phyloP scores from a whole-genome alignment of 2,329 filamentous ascomycete genomes.

The Cladophialophora chaetospira region DNA sequence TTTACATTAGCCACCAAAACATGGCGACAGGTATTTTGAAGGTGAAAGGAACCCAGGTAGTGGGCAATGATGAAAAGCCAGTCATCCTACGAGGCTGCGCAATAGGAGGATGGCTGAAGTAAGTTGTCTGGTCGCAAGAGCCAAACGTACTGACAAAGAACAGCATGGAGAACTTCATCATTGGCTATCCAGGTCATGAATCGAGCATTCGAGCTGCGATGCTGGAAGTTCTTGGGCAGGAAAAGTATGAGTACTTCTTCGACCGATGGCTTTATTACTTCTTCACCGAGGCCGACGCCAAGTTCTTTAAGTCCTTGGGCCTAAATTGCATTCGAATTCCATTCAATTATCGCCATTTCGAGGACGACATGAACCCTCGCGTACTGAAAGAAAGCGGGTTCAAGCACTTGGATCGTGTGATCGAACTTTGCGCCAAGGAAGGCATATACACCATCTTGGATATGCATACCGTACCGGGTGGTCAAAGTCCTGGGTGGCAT shows the following conservation, averaged over 20 bases:
- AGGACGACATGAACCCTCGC: conserved; percentile 51
- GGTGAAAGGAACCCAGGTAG: conserved; percentile 48
- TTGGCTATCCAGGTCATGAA: conserved; percentile 63
- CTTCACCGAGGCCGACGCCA: conserved; percentile 62
- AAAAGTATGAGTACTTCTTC: conserved; percentile 57
- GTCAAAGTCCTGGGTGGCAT: conserved; percentile 56
- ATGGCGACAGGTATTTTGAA: conserved; percentile 40
- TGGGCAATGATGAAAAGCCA: conserved; percentile 48
- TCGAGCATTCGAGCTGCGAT: conserved; percentile 58
- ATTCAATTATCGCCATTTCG: conserved; percentile 61
- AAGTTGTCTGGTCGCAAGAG: not conserved
- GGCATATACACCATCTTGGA: conserved; percentile 56
- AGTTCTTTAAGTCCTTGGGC: conserved; percentile 58
- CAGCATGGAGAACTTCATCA: conserved; percentile 65
- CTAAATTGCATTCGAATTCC: conserved; percentile 62
- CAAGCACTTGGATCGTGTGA: conserved; percentile 51
- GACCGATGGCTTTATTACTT: conserved; percentile 38
- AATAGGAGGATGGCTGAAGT: conserved; percentile 45
- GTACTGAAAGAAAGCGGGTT: conserved; percentile 48
- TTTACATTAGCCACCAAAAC: not conserved
- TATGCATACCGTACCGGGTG: conserved; percentile 53
- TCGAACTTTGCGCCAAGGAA: conserved; percentile 51
- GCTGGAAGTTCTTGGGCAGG: conserved; percentile 54
- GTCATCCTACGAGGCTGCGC: conserved; percentile 54
- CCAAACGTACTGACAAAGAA: conserved; percentile 31